phyloP scores from a whole-genome alignment of 2,329 filamentous ascomycete genomes.

The Claviceps spartinae region DNA sequence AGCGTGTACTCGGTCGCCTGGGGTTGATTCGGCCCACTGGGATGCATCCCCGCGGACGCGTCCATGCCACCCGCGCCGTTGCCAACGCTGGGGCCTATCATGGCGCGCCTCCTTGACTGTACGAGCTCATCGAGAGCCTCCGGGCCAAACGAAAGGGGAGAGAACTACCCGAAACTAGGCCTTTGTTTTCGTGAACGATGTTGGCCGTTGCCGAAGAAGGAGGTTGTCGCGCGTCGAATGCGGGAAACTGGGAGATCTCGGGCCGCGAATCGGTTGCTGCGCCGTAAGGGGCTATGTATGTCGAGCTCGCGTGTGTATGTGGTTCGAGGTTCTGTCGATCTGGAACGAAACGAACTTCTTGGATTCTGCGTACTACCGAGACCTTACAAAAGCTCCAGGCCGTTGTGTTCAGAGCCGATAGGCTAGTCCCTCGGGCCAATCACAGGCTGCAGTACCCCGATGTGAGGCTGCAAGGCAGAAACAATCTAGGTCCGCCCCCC shows the following conservation, averaged over 20 bases:
- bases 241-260: too few species aligned
- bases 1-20: conserved; percentile 49
- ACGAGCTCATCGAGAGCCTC: conserved; percentile 24
- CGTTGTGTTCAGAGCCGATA: conserved; percentile 7
- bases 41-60: conserved; percentile 32
- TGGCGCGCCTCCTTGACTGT: conserved; percentile 23
- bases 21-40: conserved; percentile 35
- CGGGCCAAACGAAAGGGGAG: conserved; percentile 10
- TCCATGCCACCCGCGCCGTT: conserved; percentile 35
- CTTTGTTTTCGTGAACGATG: background rate
- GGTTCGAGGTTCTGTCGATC: background rate
- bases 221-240: too few species aligned
- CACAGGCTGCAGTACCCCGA: conserved; percentile 6
- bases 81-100: conserved; percentile 29
- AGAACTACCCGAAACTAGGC: conserved; percentile 7
- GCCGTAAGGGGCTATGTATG: too few species aligned
- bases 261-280: too few species aligned
- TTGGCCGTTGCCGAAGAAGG: background rate
- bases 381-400: conserved; percentile 11
- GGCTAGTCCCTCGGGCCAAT: conserved; percentile 15
- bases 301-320: too few species aligned
- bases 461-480: conserved; percentile 27
- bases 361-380: background rate
- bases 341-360: background rate
- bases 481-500: conserved; percentile 6